These are phyloP conservation scores for Zygoascus ofunaensis DNA, from an alignment of 805 yeast species.

Conservation along the genomic window DNA sequence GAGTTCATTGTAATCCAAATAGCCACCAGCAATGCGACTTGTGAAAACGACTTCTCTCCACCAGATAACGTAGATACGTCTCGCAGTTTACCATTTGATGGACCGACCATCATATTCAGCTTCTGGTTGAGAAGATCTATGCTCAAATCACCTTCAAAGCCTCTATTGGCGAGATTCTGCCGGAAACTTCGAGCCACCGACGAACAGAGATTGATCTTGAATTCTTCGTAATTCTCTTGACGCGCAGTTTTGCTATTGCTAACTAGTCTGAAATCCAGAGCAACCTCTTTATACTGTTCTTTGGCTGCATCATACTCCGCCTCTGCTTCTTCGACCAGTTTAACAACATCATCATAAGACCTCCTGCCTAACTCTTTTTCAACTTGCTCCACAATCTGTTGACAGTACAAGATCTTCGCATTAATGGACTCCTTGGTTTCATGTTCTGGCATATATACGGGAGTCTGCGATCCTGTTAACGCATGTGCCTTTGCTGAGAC, in stretches of 20 bases:
- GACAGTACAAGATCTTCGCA: not conserved
- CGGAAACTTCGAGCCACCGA: slow-evolving; percentile 20
- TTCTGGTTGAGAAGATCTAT: slow-evolving; percentile 41
- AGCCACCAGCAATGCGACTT: slow-evolving; percentile 75
- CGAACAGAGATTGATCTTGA: slow-evolving; percentile 1
- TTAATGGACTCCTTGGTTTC: not conserved
- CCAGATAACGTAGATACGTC: slow-evolving; percentile 84
- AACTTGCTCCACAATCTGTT: not conserved
- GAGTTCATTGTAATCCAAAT: slow-evolving; percentile 93
- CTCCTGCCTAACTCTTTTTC: not conserved
- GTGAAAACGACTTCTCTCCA: slow-evolving; percentile 93
- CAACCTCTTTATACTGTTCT: slow-evolving; percentile 2
- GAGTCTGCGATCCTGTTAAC: not conserved
- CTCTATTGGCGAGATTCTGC: slow-evolving; percentile 40
- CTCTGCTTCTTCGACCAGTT: not conserved
- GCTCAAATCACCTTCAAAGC: slow-evolving; percentile 61
- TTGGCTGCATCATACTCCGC: not conserved
- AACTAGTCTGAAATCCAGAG: not conserved
- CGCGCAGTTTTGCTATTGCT: slow-evolving; percentile 1
- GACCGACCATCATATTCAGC: slow-evolving; percentile 22
- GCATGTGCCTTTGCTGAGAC: not conserved
- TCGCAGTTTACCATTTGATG: slow-evolving; percentile 43
- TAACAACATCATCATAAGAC: slow-evolving; percentile 1
- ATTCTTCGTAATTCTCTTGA: not conserved
- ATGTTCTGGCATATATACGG: not conserved